A percentile compares a stretch with the other conserved stretches of the same genome.
Evolutionary conservation across 352 stramenopile species (phyloP).

Genomic region (Phytophthora citricola): DNA sequence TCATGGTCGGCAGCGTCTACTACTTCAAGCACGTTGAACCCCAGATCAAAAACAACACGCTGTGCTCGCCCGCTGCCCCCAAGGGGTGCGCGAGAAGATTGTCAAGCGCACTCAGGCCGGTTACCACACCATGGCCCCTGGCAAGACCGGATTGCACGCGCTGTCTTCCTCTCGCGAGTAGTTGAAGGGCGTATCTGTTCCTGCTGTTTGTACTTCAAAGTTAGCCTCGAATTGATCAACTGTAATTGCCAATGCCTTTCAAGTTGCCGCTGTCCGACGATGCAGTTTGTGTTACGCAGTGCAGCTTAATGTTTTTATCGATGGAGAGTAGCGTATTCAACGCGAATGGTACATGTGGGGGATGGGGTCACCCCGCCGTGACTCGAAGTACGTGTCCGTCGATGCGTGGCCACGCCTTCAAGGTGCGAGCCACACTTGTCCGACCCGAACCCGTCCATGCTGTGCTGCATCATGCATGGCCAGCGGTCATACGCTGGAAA

Average conservation of each 20-base stretch:
- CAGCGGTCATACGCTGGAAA: background rate
- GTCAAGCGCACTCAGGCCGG: constrained; percentile 24
- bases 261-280: background rate
- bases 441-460: constrained; percentile 8
- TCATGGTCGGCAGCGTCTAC: constrained; percentile 53
- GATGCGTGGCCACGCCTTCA: constrained; percentile 3
- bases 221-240: constrained; percentile 6
- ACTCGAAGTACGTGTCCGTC: constrained; percentile 10
- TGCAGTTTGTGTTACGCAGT: constrained; percentile 13
- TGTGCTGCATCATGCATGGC: background rate
- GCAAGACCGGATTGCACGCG: constrained; percentile 15
- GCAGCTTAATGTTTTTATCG: background rate
- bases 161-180: constrained; percentile 12
- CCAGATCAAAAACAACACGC: constrained; percentile 25
- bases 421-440: constrained; percentile 8
- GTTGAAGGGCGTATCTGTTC: background rate
- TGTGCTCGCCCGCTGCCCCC: constrained; percentile 23
- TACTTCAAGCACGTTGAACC: constrained; percentile 45
- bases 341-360: background rate
- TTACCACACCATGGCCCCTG: constrained; percentile 22
- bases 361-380: background rate
- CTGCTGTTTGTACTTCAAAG: background rate
- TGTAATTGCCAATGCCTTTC: background rate
- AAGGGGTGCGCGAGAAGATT: constrained; percentile 43
- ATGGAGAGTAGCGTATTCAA: constrained; percentile 6